Evolutionary conservation across 2,329 filamentous ascomycete species (phyloP), one percentile per base, ranked within the genome.

Genomic region (Botrytis aclada): DNA sequence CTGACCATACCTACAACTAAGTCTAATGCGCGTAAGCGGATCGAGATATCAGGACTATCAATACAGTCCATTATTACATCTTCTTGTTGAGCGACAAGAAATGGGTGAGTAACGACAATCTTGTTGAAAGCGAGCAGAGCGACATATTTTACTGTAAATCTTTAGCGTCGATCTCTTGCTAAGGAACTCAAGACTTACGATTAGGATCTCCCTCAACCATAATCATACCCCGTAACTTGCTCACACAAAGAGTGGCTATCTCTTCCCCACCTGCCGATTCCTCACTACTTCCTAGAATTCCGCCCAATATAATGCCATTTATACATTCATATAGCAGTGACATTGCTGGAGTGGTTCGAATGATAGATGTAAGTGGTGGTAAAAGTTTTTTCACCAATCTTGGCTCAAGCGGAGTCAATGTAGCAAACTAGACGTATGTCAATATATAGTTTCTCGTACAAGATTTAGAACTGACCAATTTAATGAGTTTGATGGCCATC

Each of bases 401-500:
- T 22, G 96, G 95, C 81, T 99, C 96, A 45, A 98, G 84, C 0
- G 96, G 96, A 3, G 95, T 98, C 74, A 99, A 84, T 1, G 94
- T 97, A 61, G 96, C 95, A 86, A 99, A 99, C 92, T 97, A 65
- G 79, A 1, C 82, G 64, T 81, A 83, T 45, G 64, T 79, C 56
- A 78, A 64, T 54, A 94, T 94, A 85, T 97, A 97, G 89, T 94
- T 80, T 1, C 43, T 81, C 45, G 6, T 83, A 74, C 70, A 34
- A 29, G 29, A 72, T 47, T 16, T 34, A 22, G 43, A 54, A 84
- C 88, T 77, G 82, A 95, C 93, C 75, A 99, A 87, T 83, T 99
- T 99, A 82, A 99, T 98, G 75, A 99, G 89, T 82, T 99, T 99
- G 81, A 99, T 99, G 74, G 95, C 95, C 95, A 99, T 98, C 96